These are phyloP conservation scores for Leishmania tarentolae DNA, from an alignment of 208 protist species.

Conservation along the genomic window DNA sequence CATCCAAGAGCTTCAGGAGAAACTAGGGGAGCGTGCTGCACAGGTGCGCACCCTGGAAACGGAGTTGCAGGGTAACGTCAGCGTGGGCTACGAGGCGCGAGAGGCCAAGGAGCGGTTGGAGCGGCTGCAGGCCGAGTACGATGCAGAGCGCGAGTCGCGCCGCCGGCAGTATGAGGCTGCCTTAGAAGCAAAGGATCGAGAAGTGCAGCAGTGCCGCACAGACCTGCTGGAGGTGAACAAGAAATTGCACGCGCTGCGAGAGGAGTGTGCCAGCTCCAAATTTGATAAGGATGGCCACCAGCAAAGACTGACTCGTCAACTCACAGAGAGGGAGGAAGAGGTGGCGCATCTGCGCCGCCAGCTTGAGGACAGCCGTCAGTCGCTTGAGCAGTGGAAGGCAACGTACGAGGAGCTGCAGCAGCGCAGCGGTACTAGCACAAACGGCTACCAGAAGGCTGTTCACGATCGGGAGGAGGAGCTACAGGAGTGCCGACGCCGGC, in stretches of 20 bases:
- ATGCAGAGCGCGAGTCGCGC: slow-evolving; percentile 50
- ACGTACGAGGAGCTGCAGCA: slow-evolving; percentile 56
- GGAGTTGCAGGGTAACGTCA: slow-evolving; percentile 36
- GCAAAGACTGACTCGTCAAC: slow-evolving; percentile 36
- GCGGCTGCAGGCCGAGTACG: slow-evolving; percentile 41
- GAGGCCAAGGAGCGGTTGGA: slow-evolving; percentile 44
- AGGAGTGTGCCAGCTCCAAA: slow-evolving; percentile 39
- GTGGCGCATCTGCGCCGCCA: slow-evolving; percentile 49
- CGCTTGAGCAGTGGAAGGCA: slow-evolving; percentile 54
- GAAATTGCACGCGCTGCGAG: slow-evolving; percentile 42
- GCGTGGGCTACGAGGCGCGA: slow-evolving; percentile 39
- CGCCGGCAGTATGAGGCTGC: slow-evolving; percentile 37
- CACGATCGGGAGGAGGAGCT: slow-evolving; percentile 63
- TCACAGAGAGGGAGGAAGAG: slow-evolving; percentile 55
- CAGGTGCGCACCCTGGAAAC: slow-evolving; percentile 38
- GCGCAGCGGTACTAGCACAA: slow-evolving; percentile 29
- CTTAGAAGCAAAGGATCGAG: slow-evolving; percentile 47
- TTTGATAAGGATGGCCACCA: slow-evolving; percentile 44
- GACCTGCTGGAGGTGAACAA: slow-evolving; percentile 50
- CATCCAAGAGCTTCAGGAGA: slow-evolving; percentile 34
- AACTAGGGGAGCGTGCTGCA: slow-evolving; percentile 40
- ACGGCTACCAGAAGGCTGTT: slow-evolving; percentile 44
- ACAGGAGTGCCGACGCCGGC: slow-evolving; percentile 24
- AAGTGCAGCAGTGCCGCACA: slow-evolving; percentile 46
- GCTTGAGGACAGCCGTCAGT: slow-evolving; percentile 42